Conservation (phyloP, 2,329 filamentous ascomycete species). For the Trematosphaeria pertusa region DNA sequence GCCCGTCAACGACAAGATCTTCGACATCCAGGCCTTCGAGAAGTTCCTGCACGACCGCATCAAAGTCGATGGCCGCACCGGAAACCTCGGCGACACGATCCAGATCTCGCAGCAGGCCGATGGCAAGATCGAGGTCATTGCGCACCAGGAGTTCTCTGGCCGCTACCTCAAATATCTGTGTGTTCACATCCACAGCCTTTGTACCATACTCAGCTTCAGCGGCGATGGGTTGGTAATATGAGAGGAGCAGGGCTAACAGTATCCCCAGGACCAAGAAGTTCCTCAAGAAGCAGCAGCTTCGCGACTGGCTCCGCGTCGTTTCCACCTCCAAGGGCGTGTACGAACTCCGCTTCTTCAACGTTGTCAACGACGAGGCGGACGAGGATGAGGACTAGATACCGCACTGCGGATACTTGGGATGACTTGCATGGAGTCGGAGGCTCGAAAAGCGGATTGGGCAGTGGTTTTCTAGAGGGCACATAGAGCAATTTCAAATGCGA, state of each 20-base stretch:
- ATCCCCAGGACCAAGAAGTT: conserved; percentile 98
- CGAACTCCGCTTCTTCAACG: conserved; percentile 99
- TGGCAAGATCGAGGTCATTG: conserved; percentile 97
- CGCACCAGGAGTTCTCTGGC: conserved; percentile 97
- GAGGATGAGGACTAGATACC: conserved; percentile 93
- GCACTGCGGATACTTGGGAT: conserved; percentile 18
- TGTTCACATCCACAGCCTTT: conserved; percentile 55
- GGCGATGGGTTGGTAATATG: too few species aligned
- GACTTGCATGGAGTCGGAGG: conserved; percentile 27
- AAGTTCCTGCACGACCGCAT: conserved; percentile 99
- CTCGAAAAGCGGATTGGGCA: conserved; percentile 25
- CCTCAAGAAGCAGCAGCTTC: conserved; percentile 99
- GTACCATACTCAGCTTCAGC: too few species aligned
- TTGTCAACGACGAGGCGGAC: conserved; percentile 96
- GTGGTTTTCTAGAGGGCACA: conserved; percentile 29
- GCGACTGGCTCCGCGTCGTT: conserved; percentile 99
- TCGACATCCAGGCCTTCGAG: conserved; percentile 97
- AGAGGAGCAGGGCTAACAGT: too few species aligned
- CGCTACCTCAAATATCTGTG: conserved; percentile 99
- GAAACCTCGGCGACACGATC: conserved; percentile 95
- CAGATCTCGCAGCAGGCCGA: conserved; percentile 89
- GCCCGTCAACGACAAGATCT: conserved; percentile 99
- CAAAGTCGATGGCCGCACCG: conserved; percentile 98
- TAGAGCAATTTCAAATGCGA: conserved; percentile 40
- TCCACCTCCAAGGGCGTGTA: conserved; percentile 98